A percentile compares a stretch with the other conserved stretches of the same genome.
Evolutionary conservation across 192 early-diverging fungal genomes (phyloP).

Genomic region (Podila epigama): DNA sequence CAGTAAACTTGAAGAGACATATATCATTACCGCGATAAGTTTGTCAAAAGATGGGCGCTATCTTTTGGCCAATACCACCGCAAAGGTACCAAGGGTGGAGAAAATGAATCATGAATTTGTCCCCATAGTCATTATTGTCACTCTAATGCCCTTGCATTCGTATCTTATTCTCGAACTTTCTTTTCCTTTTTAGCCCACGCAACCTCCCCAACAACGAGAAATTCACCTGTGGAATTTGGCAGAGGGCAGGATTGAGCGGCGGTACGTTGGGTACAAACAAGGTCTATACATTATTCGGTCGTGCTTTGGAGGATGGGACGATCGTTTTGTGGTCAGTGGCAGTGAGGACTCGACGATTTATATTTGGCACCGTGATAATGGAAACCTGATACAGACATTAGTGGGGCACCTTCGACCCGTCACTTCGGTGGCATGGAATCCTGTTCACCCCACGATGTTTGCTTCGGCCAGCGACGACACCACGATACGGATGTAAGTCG

Average conservation of each 20-base stretch:
- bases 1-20: conserved; percentile 50
- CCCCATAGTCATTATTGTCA: not conserved
- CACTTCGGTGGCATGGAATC: conserved; percentile 81
- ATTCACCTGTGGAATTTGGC: conserved; percentile 91
- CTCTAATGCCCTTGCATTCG: conserved; percentile 13
- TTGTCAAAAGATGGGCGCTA: conserved; percentile 58
- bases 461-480: conserved; percentile 84
- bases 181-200: conserved; percentile 72
- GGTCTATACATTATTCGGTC: conserved; percentile 89
- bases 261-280: conserved; percentile 86
- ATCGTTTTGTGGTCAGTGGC: conserved; percentile 88
- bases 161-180: conserved; percentile 62
- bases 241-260: conserved; percentile 70
- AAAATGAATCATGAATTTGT: not conserved
- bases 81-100: conserved; percentile 42
- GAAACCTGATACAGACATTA: conserved; percentile 70
- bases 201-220: conserved; percentile 69
- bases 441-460: conserved; percentile 68
- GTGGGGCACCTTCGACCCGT: conserved; percentile 73
- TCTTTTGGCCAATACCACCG: conserved; percentile 55
- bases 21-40: conserved; percentile 46
- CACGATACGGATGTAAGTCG: conserved; percentile 78
- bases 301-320: conserved; percentile 85
- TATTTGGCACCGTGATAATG: conserved; percentile 82
- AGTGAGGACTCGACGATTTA: conserved; percentile 87